Conservation (phyloP, 2,329 filamentous ascomycete genomes). For the Seiridium unicorne region DNA sequence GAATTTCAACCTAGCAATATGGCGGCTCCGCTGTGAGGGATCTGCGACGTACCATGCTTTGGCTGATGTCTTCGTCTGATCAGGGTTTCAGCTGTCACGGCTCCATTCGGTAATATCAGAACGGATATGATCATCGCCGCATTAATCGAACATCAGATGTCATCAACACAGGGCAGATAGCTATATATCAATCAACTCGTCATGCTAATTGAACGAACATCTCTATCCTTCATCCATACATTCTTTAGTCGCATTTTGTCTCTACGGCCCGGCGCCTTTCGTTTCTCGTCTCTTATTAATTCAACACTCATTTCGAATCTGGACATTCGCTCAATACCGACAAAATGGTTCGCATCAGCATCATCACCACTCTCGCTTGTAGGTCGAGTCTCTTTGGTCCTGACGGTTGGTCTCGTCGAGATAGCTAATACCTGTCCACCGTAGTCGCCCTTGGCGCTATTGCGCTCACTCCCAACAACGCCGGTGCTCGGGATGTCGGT, state of each 20-base stretch:
- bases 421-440: background rate
- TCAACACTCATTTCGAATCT: constrained; percentile 1
- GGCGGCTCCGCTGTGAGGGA: background rate
- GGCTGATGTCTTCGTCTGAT: constrained; percentile 3
- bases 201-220: background rate
- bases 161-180: background rate
- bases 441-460: constrained; percentile 5
- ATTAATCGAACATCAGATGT: background rate
- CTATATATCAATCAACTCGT: background rate
- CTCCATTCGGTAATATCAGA: background rate
- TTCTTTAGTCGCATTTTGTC: background rate
- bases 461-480: constrained; percentile 5
- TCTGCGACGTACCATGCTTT: constrained; percentile 6
- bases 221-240: background rate
- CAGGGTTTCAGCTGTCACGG: constrained; percentile 3
- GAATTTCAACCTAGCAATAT: too few species aligned
- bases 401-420: background rate
- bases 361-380: constrained; percentile 6
- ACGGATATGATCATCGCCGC: background rate
- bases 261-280: constrained; percentile 5
- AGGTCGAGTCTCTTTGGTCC: background rate
- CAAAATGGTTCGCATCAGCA: constrained; percentile 10
- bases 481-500: background rate
- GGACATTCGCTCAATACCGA: background rate
- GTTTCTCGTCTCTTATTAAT: background rate